Base-by-base conservation (phyloP, 2,329 filamentous ascomycete species). In the Fusarium longipes region DNA sequence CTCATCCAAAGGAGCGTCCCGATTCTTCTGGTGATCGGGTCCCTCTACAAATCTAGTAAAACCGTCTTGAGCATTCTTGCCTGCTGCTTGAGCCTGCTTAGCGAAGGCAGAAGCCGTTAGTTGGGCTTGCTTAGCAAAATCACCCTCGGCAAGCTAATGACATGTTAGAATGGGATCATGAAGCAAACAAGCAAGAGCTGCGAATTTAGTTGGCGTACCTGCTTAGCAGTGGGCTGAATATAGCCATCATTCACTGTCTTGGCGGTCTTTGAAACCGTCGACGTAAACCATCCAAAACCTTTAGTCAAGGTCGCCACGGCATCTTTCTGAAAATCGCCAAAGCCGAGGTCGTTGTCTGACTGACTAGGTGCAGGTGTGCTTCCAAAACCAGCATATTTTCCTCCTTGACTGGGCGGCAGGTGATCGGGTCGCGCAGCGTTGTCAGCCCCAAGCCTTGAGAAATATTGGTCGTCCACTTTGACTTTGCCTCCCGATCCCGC, bases 271-370 rank as follows among this genome's bases (percentile, higher is more conserved):
- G 89, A 89, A 39, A 98, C 93, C 14, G 93, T 93, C 32, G 88
- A 91, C 18, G 93, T 87, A 75, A 98, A 93, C 93, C 96, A 98
- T 10, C 95, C 95, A 74, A 98, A 96, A 0, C 95, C 92, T 80
- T 97, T 97, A 27, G 89, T 93, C 71, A 99, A 79, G 17, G 95
- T 93, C 2, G 88, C 94, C 65, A 98, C 84, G 0, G 96, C 94
- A 76, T 99, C 96, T 76, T 90, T 92, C 78, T 97, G 93, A 75
- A 98, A 87, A 54, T 98, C 95, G 54, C 96, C 91, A n/a, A 96
- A 82, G 14, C 88, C 88, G 0, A 91, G 80, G 2, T 76, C 79
- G 14, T 81, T 77, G 49, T 77, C 78, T 32, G 78, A 78, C 53
- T 83, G 79, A 50, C 82, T 77, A 18, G 87, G 83, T 53, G 83